phyloP scores from a whole-genome alignment of 2,329 filamentous ascomycete genomes.

The Colletotrichum sp. region DNA sequence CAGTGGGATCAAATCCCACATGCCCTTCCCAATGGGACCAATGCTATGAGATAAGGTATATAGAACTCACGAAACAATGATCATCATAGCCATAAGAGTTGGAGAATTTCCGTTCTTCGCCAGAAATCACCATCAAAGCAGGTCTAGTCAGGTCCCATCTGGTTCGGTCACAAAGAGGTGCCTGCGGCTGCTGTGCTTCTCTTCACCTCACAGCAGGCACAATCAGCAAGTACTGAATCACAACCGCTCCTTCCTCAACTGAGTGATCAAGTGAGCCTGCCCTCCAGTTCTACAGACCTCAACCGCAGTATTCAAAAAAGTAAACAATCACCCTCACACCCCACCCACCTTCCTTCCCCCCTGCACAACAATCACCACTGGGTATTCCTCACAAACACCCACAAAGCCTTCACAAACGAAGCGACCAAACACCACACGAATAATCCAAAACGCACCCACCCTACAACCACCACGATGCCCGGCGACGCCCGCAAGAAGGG shows the following conservation, averaged over 20 bases:
- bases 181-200: background rate
- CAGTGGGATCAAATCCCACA: background rate
- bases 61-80: background rate
- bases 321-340: background rate
- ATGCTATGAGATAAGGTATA: accelerated
- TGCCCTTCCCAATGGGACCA: background rate
- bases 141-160: background rate
- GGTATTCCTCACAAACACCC: background rate
- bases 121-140: background rate
- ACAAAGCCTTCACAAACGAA: background rate
- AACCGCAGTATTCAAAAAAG: background rate
- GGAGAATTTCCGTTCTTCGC: background rate
- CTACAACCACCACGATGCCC: background rate
- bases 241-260: background rate
- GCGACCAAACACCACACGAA: background rate
- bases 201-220: background rate
- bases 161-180: background rate
- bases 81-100: background rate
- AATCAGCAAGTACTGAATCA: background rate
- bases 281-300: background rate
- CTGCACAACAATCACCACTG: background rate
- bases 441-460: background rate
- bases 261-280: background rate
- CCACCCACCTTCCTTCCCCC: background rate
- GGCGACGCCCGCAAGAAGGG: conserved; percentile 2